Conservation (phyloP, 176 grass and related monocot species). For the Tillandsia leiboldiana region DNA sequence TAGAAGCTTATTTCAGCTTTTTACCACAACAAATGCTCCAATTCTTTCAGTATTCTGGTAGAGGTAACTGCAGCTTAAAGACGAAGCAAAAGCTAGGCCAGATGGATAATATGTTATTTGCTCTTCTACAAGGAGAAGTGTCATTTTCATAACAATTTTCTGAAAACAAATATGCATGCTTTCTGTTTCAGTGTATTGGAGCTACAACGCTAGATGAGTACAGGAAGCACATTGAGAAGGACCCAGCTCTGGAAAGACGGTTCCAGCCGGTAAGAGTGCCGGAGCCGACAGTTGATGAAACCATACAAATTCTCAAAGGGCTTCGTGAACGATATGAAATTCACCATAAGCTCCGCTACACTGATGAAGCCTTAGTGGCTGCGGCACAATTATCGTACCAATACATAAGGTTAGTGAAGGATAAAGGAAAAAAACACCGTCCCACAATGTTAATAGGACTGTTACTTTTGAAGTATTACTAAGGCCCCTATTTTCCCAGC, state of each 20-base stretch:
- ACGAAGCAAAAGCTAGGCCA: no score
- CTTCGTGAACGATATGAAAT: constrained; percentile 97
- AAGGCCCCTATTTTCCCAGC: background rate
- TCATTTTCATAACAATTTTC: constrained; percentile 6
- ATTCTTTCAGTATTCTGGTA: no score
- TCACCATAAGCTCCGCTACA: constrained; percentile 88
- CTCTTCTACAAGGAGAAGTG: background rate
- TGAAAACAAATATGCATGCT: background rate
- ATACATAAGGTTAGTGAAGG: constrained; percentile 64
- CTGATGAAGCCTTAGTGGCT: constrained; percentile 78
- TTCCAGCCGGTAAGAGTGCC: constrained; percentile 98
- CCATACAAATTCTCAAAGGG: constrained; percentile 88
- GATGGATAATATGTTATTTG: background rate
- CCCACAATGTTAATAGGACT: no score
- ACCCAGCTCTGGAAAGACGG: constrained; percentile 86
- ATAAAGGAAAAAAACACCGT: no score
- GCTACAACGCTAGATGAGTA: constrained; percentile 95
- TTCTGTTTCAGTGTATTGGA: constrained; percentile 84
- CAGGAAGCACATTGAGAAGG: constrained; percentile 98
- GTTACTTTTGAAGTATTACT: background rate
- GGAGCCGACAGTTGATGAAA: constrained; percentile 95
- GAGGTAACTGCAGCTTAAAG: no score
- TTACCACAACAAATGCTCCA: no score
- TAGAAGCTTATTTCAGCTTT: no score
- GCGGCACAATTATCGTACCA: constrained; percentile 89